A percentile compares a stretch with the other conserved stretches of the same genome.
Evolutionary conservation across 2,329 filamentous ascomycete species (phyloP).

Genomic region (Corynespora cassiicola): DNA sequence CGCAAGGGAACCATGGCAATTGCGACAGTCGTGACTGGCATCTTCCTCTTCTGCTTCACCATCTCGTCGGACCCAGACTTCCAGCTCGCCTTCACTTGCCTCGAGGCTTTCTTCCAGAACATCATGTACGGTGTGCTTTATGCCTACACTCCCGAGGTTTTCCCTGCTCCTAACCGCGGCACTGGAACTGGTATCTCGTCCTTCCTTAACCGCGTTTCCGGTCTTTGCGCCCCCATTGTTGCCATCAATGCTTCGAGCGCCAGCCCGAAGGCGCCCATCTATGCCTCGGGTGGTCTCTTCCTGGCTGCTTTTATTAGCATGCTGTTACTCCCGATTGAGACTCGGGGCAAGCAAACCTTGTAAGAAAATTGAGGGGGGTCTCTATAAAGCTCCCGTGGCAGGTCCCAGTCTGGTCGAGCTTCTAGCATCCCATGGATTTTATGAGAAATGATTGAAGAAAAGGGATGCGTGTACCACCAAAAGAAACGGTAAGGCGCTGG

Average conservation of each 20-base stretch:
- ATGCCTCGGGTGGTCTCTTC: conserved; percentile 51
- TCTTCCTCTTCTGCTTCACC: conserved; percentile 72
- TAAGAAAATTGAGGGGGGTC: too few species aligned
- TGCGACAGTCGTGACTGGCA: conserved; percentile 70
- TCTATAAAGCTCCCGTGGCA: too few species aligned
- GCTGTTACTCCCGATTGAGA: conserved; percentile 52
- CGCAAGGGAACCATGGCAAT: conserved; percentile 74
- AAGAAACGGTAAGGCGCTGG: too few species aligned
- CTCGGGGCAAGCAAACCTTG: conserved; percentile 49
- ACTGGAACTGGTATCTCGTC: conserved; percentile 76
- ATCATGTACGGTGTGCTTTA: conserved; percentile 72
- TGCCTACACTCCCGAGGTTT: conserved; percentile 78
- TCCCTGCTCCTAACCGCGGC: conserved; percentile 74
- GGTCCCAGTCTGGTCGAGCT: too few species aligned
- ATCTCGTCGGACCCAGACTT: conserved; percentile 62
- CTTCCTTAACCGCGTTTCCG: conserved; percentile 72
- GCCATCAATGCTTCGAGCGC: conserved; percentile 55
- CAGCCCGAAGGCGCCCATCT: conserved; percentile 51
- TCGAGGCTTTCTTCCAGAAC: conserved; percentile 72
- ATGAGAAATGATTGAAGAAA: too few species aligned
- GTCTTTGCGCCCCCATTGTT: conserved; percentile 72
- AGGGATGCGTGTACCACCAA: too few species aligned
- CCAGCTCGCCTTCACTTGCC: conserved; percentile 71
- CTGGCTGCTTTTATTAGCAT: conserved; percentile 52
- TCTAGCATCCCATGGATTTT: too few species aligned